A percentile compares a stretch with the other conserved stretches of the same genome.
Evolutionary conservation across 2,329 filamentous ascomycete species (phyloP).

Genomic region (Xylariaceae sp.): DNA sequence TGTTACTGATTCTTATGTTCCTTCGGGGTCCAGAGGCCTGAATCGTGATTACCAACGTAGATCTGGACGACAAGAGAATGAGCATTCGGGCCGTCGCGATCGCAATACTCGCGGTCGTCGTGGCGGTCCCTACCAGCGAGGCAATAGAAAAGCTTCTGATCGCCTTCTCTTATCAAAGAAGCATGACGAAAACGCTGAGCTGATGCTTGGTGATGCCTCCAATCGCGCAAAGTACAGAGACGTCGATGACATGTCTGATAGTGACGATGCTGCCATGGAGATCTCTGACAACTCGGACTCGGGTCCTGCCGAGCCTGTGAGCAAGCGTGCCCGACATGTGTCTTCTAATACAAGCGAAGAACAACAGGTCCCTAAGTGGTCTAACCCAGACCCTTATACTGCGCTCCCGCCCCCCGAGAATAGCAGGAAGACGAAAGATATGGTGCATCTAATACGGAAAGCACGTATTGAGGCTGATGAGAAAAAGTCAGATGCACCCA

Average conservation of each 20-base stretch:
- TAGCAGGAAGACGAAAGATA: constrained; percentile 72
- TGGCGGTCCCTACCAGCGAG: constrained; percentile 5
- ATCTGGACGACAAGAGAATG: constrained; percentile 11
- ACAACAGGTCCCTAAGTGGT: constrained; percentile 71
- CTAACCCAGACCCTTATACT: constrained; percentile 92
- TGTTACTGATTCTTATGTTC: constrained; percentile 32
- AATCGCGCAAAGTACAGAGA: constrained; percentile 48
- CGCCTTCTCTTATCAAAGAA: constrained; percentile 44
- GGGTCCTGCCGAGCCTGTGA: constrained; percentile 34
- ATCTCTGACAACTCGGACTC: constrained; percentile 48
- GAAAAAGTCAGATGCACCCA: constrained; percentile 45
- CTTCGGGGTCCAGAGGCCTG: neutral
- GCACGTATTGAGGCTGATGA: constrained; percentile 62
- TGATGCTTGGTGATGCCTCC: constrained; percentile 42
- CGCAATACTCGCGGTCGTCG: constrained; percentile 6
- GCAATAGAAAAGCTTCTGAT: constrained; percentile 16
- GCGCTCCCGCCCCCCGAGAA: constrained; percentile 73
- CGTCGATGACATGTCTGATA: constrained; percentile 57
- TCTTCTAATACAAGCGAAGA: constrained; percentile 31
- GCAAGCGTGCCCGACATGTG: constrained; percentile 37
- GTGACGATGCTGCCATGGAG: constrained; percentile 61
- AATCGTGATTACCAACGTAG: constrained; percentile 7
- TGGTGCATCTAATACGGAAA: constrained; percentile 89
- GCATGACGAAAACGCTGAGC: constrained; percentile 37
- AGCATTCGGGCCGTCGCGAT: neutral